Percentiles rank a stretch among this genome's conserved stretches.
phyloP scores from a whole-genome alignment of 179 eudicot species.

The Beta lomatogona region DNA sequence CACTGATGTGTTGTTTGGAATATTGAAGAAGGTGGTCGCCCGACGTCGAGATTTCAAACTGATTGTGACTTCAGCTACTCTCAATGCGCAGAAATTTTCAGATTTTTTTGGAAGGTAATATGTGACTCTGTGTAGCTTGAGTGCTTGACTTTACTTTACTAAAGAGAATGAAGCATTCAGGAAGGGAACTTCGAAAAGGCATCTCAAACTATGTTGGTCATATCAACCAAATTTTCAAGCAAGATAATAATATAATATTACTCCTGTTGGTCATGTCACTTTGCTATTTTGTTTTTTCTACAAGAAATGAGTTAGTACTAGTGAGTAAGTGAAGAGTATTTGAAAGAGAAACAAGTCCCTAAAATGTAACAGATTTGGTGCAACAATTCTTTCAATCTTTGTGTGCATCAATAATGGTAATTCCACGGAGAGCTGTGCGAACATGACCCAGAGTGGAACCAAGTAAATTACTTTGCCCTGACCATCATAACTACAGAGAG shows the following conservation, averaged over 20 bases:
- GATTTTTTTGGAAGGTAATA: slow-evolving; percentile 85
- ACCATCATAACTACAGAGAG: background rate
- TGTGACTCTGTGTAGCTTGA: background rate
- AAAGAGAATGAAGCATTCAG: background rate
- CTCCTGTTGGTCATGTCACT: background rate
- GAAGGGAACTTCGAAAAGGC: background rate
- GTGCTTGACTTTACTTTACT: background rate
- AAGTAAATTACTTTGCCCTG: background rate
- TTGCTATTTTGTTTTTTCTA: background rate
- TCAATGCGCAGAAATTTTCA: slow-evolving; percentile 88
- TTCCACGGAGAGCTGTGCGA: background rate
- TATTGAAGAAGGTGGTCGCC: slow-evolving; percentile 91
- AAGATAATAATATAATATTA: background rate
- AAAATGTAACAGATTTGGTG: background rate
- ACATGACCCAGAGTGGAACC: background rate
- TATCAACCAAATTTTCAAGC: background rate
- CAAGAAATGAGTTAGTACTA: background rate
- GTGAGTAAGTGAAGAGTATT: background rate
- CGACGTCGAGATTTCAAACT: slow-evolving; percentile 93
- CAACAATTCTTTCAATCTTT: background rate
- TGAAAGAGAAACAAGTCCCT: background rate
- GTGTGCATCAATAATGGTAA: background rate
- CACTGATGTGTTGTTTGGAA: slow-evolving; percentile 93
- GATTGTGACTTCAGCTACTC: slow-evolving; percentile 93
- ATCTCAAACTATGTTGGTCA: background rate